Base-by-base conservation (phyloP, 345 rosid genomes). In the Triadica sebifera region DNA sequence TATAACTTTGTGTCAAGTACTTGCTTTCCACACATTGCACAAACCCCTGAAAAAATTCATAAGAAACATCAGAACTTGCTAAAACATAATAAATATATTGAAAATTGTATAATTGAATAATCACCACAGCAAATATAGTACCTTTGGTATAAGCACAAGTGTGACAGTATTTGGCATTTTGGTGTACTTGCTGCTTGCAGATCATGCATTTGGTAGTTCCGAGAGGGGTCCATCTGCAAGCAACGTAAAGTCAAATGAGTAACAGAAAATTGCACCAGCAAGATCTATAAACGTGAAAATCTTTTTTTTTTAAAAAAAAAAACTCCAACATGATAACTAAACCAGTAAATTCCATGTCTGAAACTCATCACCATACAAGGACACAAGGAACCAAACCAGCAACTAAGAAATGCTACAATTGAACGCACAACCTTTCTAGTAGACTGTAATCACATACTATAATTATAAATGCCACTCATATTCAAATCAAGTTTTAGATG, bases 101-200 rank as follows among this genome's bases (percentile, higher is more conserved):
- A 39, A 59, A 52, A 6, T 16, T 51, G 34, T 45, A 0, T 22
- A 51, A 9, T 25, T 45, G 1, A 24, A 61, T 29, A 4, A 49
- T n/a, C 24, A 75, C 11, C 46, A 50, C 62, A 49, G 43, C 47
- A 2, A 29, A 2, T 29, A 29, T 22, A 51, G 45, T 73, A 93
- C 98, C 99, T 96, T 96, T 96, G 46, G 89, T 84, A 82, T 96
- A 96, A 17, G 98, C 98, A 79, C 99, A 96, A 10, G 99, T 90
- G 82, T 96, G 99, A 82, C 99, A 96, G 63, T 96, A 96, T 83
- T 91, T 96, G 78, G 72, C 98, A 75, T 96, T 92, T 83, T 96
- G 99, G 77, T 96, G 99, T 16, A 90, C 98, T 75, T 96, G 99
- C 84, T 96, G 98, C 90, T 96, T 96, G 89, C 98, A 96, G 59